These are phyloP conservation scores for Leptographium lundbergii DNA, from an alignment of 2,329 filamentous ascomycete genomes.

Conservation along the genomic window DNA sequence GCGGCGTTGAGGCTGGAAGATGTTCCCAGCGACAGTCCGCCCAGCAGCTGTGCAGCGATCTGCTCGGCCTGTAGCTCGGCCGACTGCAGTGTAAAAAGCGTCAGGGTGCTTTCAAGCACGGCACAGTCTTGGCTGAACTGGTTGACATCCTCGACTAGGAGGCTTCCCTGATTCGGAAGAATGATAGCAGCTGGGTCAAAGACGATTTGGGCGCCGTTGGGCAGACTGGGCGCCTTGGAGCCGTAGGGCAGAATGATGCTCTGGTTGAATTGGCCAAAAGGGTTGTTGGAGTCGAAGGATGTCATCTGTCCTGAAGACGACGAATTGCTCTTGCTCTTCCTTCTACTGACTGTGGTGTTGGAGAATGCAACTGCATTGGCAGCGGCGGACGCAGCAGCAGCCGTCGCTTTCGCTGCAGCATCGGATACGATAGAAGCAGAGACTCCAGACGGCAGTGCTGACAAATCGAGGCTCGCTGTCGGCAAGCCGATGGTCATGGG, in stretches of 20 bases:
- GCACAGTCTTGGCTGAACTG: constrained; percentile 22
- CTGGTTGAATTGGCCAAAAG: constrained; percentile 22
- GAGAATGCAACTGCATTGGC: constrained; percentile 6
- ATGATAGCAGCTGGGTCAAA: constrained; percentile 26
- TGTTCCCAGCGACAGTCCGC: constrained; percentile 14
- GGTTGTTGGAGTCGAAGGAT: constrained; percentile 18
- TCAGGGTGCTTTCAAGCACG: constrained; percentile 15
- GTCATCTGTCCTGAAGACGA: constrained; percentile 8
- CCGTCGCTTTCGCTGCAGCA: constrained; percentile 9
- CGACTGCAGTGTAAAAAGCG: constrained; percentile 17
- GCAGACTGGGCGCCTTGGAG: constrained; percentile 17
- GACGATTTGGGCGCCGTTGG: constrained; percentile 19
- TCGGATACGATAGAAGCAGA: constrained; percentile 7
- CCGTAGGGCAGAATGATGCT: constrained; percentile 23
- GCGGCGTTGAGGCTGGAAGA: constrained; percentile 7
- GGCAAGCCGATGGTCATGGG: constrained; percentile 21
- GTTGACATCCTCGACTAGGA: constrained; percentile 22
- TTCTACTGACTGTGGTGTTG: constrained; percentile 5
- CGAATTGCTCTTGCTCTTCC: constrained; percentile 3
- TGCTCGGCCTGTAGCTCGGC: constrained; percentile 17
- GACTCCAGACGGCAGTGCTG: constrained; percentile 1
- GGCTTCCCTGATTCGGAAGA: constrained; percentile 18
- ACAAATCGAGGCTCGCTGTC: background rate
- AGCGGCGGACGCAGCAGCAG: constrained; percentile 8
- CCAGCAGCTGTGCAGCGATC: constrained; percentile 16